Conservation (phyloP, 495 filamentous ascomycete species). For the Endocarpon pusillum region DNA sequence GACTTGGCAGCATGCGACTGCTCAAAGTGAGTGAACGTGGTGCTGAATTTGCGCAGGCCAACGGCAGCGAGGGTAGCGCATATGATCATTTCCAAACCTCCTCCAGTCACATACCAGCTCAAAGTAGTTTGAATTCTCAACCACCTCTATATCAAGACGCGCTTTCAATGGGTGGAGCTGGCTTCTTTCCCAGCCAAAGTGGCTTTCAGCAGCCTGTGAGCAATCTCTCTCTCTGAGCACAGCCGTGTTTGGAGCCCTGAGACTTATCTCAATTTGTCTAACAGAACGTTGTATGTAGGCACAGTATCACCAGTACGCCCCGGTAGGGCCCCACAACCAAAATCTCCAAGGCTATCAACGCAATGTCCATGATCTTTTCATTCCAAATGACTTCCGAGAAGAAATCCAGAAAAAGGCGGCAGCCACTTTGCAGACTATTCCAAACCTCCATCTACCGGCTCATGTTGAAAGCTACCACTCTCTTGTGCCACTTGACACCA, state of each 20-base stretch:
- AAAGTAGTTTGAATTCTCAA: constrained; percentile 1
- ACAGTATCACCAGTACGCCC: constrained; percentile 87
- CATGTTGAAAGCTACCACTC: constrained; percentile 76
- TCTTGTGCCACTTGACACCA: constrained; percentile 76
- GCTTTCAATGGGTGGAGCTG: constrained; percentile 30
- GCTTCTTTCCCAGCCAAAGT: constrained; percentile 37
- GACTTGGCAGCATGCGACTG: no score
- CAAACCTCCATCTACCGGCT: constrained; percentile 53
- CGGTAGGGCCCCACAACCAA: constrained; percentile 63
- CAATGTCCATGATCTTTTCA: constrained; percentile 75
- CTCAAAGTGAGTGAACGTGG: no score
- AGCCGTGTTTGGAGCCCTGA: neutral
- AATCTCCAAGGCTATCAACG: constrained; percentile 68
- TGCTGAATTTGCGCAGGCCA: neutral
- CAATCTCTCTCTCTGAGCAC: constrained; percentile 3
- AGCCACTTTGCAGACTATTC: constrained; percentile 66
- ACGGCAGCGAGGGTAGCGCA: neutral
- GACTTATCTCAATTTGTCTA: constrained; percentile 1
- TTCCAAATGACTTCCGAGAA: constrained; percentile 67
- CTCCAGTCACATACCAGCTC: neutral
- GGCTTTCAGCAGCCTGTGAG: constrained; percentile 52
- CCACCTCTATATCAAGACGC: constrained; percentile 3
- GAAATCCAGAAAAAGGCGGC: constrained; percentile 80
- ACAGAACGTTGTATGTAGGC: constrained; percentile 30
- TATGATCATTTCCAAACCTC: constrained; percentile 1